A percentile compares a stretch with the other conserved stretches of the same genome.
phyloP scores from a whole-genome alignment of 1,139 yeast species.

The Taphrina confusa region DNA sequence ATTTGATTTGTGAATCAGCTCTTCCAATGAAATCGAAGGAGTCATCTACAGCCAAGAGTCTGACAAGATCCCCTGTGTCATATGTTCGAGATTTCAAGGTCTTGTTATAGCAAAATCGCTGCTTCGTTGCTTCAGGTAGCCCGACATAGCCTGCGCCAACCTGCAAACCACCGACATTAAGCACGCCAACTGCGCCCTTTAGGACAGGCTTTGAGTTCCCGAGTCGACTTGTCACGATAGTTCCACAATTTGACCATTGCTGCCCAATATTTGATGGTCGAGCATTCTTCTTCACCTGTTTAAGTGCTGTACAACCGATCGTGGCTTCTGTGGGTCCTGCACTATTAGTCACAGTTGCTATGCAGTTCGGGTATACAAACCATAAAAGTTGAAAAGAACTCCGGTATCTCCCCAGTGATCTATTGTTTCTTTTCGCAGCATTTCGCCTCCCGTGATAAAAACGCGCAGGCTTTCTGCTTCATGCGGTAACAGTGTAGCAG shows the following conservation, averaged over 20 bases:
- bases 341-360: not conserved
- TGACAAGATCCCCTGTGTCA: slow-evolving; percentile 43
- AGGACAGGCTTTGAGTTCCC: slow-evolving; percentile 38
- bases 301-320: slow-evolving; percentile 42
- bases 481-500: slow-evolving; percentile 40
- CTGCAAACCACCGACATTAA: slow-evolving; percentile 41
- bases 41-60: slow-evolving; percentile 39
- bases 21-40: slow-evolving; percentile 42
- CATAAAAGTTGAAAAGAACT: slow-evolving; percentile 42
- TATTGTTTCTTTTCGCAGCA: slow-evolving; percentile 41
- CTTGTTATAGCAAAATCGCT: slow-evolving; percentile 33
- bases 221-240: slow-evolving; percentile 37
- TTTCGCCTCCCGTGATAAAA: slow-evolving; percentile 43
- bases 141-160: slow-evolving; percentile 42
- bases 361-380: not conserved
- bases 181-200: slow-evolving; percentile 42
- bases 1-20: slow-evolving; percentile 41
- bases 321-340: slow-evolving; percentile 43
- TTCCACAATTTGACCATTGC: slow-evolving; percentile 42
- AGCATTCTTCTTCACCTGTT: slow-evolving; percentile 39
- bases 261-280: slow-evolving; percentile 42
- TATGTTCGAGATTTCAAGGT: slow-evolving; percentile 35
- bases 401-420: slow-evolving; percentile 42
- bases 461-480: slow-evolving; percentile 41
- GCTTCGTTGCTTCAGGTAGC: slow-evolving; percentile 38